Conservation (phyloP, 805 yeast species). For the Candida berthetii region DNA sequence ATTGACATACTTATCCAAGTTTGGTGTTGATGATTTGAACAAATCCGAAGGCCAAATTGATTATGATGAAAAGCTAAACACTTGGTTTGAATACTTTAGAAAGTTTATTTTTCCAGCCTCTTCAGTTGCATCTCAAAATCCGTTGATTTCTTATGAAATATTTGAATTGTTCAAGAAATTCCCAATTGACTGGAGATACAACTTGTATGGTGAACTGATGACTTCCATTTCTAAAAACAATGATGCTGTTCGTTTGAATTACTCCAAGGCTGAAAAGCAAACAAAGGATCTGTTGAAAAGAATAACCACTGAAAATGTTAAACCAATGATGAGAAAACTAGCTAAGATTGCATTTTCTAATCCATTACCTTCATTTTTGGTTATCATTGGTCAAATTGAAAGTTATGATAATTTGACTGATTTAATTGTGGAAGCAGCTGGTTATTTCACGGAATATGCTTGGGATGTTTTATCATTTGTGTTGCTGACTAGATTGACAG, state of each 20-base stretch:
- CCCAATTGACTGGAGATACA: conserved; percentile 60
- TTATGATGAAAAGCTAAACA: conserved; percentile 14
- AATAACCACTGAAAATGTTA: conserved; percentile 72
- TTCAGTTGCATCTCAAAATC: conserved; percentile 42
- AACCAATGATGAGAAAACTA: conserved; percentile 63
- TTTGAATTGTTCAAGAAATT: conserved; percentile 46
- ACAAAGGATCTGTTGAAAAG: conserved; percentile 77
- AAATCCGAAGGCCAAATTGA: conserved; percentile 5
- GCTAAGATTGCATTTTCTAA: conserved; percentile 69
- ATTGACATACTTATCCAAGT: conserved; percentile 53
- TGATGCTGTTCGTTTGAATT: conserved; percentile 49
- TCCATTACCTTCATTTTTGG: conserved; percentile 72
- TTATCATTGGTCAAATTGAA: conserved; percentile 76
- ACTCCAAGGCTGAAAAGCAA: conserved; percentile 65
- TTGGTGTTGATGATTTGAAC: conserved; percentile 38
- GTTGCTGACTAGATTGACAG: conserved; percentile 60
- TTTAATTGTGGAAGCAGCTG: conserved; percentile 72
- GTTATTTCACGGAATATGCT: conserved; percentile 66
- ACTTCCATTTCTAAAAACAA: conserved; percentile 50
- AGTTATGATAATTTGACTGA: conserved; percentile 84
- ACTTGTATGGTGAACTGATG: conserved; percentile 75
- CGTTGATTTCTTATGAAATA: conserved; percentile 55
- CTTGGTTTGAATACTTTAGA: conserved; percentile 60
- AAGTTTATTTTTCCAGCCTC: conserved; percentile 58
- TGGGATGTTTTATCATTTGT: conserved; percentile 84